A percentile compares a stretch with the other conserved stretches of the same genome.
Conservation (phyloP, 345 rosid species). For the Brassica rapa region DNA sequence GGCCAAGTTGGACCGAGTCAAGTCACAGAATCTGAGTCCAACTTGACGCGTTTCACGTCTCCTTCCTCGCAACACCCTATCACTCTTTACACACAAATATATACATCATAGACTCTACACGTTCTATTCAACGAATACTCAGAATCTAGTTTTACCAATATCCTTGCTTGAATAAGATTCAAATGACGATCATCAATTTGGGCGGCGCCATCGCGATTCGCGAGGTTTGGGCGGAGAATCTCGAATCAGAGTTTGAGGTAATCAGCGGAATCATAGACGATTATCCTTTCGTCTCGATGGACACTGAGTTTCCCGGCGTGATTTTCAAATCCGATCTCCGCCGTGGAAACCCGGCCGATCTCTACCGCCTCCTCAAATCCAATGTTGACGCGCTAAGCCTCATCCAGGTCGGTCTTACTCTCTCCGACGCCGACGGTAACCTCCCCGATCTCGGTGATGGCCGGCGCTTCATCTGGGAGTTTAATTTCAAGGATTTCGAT, state of each 20-base stretch:
- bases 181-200: conserved; percentile 19
- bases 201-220: conserved; percentile 46
- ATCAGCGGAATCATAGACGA: conserved; percentile 57
- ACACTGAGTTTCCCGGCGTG: conserved; percentile 87
- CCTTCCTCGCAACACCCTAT: conserved; percentile 30
- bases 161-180: neutral
- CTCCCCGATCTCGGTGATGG: conserved; percentile 58
- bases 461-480: conserved; percentile 71
- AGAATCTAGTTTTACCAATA: neutral
- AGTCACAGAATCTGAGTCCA: neutral
- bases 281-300: conserved; percentile 79
- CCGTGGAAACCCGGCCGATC: conserved; percentile 48
- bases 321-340: conserved; percentile 42
- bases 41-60: conserved; percentile 26
- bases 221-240: conserved; percentile 75
- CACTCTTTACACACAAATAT: neutral
- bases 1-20: conserved; percentile 29
- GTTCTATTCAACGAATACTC: conserved; percentile 5
- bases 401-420: conserved; percentile 83
- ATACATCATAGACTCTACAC: neutral
- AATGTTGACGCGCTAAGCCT: conserved; percentile 79
- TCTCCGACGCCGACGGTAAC: conserved; percentile 60
- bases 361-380: conserved; percentile 62
- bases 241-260: conserved; percentile 63
- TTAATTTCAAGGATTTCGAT: conserved; percentile 77